phyloP scores from a whole-genome alignment of 2,329 filamentous ascomycete species.

The Fusarium humuli region DNA sequence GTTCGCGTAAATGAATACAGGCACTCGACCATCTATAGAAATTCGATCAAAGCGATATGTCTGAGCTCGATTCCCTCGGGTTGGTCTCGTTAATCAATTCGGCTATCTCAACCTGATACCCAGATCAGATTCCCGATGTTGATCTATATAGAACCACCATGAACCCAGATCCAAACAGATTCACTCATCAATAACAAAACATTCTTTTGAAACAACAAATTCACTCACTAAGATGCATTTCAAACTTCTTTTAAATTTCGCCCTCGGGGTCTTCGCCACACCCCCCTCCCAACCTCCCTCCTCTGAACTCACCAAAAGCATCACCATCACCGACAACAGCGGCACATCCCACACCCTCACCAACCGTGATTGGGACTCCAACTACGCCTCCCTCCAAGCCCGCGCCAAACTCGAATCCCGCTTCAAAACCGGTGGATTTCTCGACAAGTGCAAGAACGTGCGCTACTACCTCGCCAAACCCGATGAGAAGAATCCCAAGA shows the following conservation, averaged over 20 bases:
- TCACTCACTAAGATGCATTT: background rate
- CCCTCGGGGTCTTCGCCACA: background rate
- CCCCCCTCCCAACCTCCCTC: background rate
- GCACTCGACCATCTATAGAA: too few relatives aligned
- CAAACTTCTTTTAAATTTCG: constrained; percentile 5
- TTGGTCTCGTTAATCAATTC: background rate
- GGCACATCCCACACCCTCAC: background rate
- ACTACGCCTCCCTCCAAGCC: background rate
- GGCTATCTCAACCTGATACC: background rate
- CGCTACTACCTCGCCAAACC: constrained; percentile 29
- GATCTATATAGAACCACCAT: background rate
- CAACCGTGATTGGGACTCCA: background rate
- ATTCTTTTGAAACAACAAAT: background rate
- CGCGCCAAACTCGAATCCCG: background rate
- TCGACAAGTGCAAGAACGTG: constrained; percentile 28
- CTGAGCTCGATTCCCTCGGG: background rate
- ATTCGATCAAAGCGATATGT: background rate
- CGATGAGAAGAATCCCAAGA: constrained; percentile 17
- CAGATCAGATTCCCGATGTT: background rate
- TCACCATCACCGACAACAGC: background rate
- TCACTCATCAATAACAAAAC: background rate
- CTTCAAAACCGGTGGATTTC: constrained; percentile 18
- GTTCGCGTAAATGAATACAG: background rate
- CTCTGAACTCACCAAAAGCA: background rate
- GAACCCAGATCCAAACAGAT: background rate